Evolutionary conservation across 2,329 filamentous ascomycete species (phyloP), one percentile per base, ranked within the genome.

Genomic region (Aspergillus aculeatinus): DNA sequence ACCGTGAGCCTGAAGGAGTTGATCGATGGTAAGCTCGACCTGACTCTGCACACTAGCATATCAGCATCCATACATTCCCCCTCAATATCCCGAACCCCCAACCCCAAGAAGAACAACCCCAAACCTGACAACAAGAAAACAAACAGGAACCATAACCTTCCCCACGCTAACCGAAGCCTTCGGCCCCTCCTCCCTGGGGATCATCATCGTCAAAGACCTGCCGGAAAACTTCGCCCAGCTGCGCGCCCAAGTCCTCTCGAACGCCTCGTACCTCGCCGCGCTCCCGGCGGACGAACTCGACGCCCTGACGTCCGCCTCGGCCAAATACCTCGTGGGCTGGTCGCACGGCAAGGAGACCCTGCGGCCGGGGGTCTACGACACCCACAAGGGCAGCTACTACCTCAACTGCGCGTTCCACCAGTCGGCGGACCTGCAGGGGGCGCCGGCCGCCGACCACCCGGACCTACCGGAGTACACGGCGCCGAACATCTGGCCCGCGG

Each of bases 141-240:
- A 16, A 14, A 7, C 55, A 75, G 77, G 75, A 52, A 67, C 72
- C 5, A 71, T 82, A 49, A 74, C 79, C 6, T 80, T 79, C 61
- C 70, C 76, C 19, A 77, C 75, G 10, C 72, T 82, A 12, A 76
- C 78, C 33, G 73, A 89, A 67, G 95, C 95, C 0, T 98, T 99
- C 73, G 95, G 95, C 0, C 92, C 93, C 1, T 87, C 90, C 27
- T 96, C 92, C 2, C 81, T 98, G 12, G 95, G 95, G 0, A 96
- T 99, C 55, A 88, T 99, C 58, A 81, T 98, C n/a, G 93, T 99
- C 51, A 92, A 90, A 72, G 91, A 92, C 72, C 85, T 98, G 0
- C 91, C 92, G 0, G 63, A 82, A 5, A 81, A 86, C 55, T 99
- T 96, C 69, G 76, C 83, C 14, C 77, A 83, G n/a, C 79, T 97